A percentile compares a stretch with the other conserved stretches of the same genome.
Evolutionary conservation across 2,329 filamentous ascomycete species (phyloP).

Genomic region (Fusarium armeniacum): DNA sequence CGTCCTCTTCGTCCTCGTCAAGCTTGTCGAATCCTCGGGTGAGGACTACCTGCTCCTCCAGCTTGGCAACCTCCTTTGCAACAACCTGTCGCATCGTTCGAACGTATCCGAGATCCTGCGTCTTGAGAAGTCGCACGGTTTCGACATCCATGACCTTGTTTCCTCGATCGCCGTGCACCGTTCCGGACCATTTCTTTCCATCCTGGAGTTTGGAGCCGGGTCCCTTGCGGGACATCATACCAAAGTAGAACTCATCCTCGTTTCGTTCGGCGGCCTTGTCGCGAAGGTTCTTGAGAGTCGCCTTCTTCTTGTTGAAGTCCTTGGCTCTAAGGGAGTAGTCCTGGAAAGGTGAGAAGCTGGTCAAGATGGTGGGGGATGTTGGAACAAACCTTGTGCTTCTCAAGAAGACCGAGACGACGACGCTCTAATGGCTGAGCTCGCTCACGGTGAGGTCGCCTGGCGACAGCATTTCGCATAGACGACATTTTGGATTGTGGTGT

Average conservation of each 20-base stretch:
- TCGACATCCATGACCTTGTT: conserved; percentile 69
- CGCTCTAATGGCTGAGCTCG: conserved; percentile 88
- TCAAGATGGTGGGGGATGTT: conserved; percentile 9
- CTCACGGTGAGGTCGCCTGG: conserved; percentile 89
- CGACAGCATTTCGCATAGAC: conserved; percentile 74
- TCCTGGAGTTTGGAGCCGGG: conserved; percentile 64
- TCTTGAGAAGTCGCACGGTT: conserved; percentile 74
- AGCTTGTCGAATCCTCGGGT: conserved; percentile 56
- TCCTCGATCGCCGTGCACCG: conserved; percentile 69
- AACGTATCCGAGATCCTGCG: conserved; percentile 76
- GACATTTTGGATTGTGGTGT: conserved; percentile 59
- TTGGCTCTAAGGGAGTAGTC: conserved; percentile 75
- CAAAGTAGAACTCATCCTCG: conserved; percentile 81
- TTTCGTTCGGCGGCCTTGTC: conserved; percentile 75
- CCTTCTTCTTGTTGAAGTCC: conserved; percentile 76
- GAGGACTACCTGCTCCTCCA: conserved; percentile 69
- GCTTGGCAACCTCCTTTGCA: conserved; percentile 67
- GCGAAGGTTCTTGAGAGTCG: conserved; percentile 69
- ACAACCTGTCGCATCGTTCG: conserved; percentile 73
- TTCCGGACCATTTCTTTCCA: conserved; percentile 68
- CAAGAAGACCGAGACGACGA: conserved; percentile 88
- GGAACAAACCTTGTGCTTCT: conserved; percentile 85
- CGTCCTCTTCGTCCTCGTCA: conserved; percentile 53
- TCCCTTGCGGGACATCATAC: conserved; percentile 74
- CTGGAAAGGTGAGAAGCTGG: conserved; percentile 51